phyloP scores from a whole-genome alignment of 768 basidiomycete species.

The Mycena metata region DNA sequence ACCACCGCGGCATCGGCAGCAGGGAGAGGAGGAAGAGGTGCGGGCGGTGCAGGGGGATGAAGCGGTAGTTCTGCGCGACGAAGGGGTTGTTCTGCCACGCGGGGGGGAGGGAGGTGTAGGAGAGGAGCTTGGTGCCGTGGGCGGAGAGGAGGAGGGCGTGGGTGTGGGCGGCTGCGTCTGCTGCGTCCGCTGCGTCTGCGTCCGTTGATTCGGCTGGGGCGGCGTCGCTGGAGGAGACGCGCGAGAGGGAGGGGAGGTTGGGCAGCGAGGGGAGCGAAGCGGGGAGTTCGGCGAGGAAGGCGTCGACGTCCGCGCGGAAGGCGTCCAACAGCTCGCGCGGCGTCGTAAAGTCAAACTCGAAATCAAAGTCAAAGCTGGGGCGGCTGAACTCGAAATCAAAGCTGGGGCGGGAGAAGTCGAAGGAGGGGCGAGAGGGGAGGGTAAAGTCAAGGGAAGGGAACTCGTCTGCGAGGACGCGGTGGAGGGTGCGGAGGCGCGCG shows the following conservation, averaged over 20 bases:
- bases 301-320: no score
- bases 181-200: slow-evolving; percentile 63
- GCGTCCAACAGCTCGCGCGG: no score
- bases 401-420: no score
- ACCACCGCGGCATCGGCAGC: no score
- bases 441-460: slow-evolving; percentile 67
- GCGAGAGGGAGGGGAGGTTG: slow-evolving; percentile 61
- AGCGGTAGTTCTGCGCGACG: no score
- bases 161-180: slow-evolving; percentile 71
- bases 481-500: no score
- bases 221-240: slow-evolving; percentile 65
- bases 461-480: slow-evolving; percentile 73
- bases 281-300: slow-evolving; percentile 67
- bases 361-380: no score
- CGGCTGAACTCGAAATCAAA: no score
- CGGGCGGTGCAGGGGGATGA: slow-evolving; percentile 90
- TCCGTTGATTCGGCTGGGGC: slow-evolving; percentile 62
- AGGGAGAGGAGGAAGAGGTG: slow-evolving; percentile 83
- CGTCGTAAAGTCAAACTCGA: no score
- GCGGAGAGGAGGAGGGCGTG: slow-evolving; percentile 73
- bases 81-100: slow-evolving; percentile 86
- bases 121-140: slow-evolving; percentile 75
- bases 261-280: slow-evolving; percentile 55
- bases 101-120: slow-evolving; percentile 80
- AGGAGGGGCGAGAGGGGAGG: no score